phyloP scores from a whole-genome alignment of 768 basidiomycete genomes.

The Clitopilus passeckerianus region DNA sequence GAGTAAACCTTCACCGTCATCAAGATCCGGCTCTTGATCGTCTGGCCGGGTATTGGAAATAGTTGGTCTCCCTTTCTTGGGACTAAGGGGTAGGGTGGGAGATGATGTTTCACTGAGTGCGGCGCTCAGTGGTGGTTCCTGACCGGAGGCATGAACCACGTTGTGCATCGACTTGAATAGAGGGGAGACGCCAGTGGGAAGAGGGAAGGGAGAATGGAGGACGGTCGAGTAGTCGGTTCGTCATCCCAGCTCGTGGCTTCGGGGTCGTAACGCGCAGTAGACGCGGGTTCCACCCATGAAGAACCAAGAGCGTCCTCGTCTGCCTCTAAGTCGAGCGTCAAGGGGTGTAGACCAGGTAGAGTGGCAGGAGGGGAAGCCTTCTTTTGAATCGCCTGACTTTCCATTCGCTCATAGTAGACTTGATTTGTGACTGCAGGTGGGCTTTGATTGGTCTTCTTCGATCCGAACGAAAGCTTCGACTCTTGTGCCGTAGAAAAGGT shows the following conservation, averaged over 20 bases:
- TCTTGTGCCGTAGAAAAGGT: slow-evolving; percentile 12
- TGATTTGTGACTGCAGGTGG: background rate
- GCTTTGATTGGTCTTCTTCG: background rate
- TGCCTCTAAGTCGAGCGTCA: slow-evolving; percentile 6
- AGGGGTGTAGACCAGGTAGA: slow-evolving; percentile 2
- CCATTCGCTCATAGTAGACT: background rate
- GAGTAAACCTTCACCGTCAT: slow-evolving; percentile 14
- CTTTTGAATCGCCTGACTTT: background rate
- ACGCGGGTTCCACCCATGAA: slow-evolving; percentile 4
- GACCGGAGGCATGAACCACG: slow-evolving; percentile 4
- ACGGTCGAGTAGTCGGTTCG: background rate
- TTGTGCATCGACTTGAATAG: slow-evolving; percentile 10
- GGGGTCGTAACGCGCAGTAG: background rate
- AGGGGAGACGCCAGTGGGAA: slow-evolving; percentile 7
- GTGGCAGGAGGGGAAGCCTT: slow-evolving; percentile 4
- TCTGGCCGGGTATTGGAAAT: background rate
- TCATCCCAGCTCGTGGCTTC: background rate
- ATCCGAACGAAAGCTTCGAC: background rate
- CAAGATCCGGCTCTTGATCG: background rate
- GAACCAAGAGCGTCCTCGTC: slow-evolving; percentile 10
- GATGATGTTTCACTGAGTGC: slow-evolving; percentile 21
- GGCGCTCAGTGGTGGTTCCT: slow-evolving; percentile 8
- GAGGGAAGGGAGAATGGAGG: background rate
- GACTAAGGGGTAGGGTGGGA: slow-evolving; percentile 18
- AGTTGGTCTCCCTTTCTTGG: background rate